Conservation (phyloP, 2,329 filamentous ascomycete species). For the Diaporthe helianthi region DNA sequence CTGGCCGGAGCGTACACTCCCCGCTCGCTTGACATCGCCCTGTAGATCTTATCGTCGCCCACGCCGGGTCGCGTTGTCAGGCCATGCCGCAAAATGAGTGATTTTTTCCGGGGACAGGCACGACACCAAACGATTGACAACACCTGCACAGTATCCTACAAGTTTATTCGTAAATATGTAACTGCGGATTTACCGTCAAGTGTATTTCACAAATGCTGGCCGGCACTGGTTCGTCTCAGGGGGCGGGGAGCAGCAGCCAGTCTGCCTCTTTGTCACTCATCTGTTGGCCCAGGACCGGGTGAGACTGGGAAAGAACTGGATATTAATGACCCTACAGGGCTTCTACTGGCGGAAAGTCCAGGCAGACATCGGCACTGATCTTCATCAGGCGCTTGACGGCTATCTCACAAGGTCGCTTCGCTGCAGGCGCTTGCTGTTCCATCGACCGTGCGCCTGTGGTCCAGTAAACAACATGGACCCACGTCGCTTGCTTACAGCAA, state of each 20-base stretch:
- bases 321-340: conserved; percentile 3
- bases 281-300: background rate
- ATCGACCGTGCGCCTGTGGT: background rate
- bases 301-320: background rate
- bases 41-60: conserved; percentile 19
- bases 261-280: no score
- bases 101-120: background rate
- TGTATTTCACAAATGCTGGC: background rate
- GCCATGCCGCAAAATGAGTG: conserved; percentile 3
- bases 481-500: background rate
- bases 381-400: conserved; percentile 8
- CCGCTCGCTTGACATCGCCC: background rate
- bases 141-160: background rate
- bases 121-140: background rate
- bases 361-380: conserved; percentile 4
- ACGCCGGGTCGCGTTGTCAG: conserved; percentile 9
- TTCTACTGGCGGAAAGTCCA: background rate
- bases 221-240: background rate
- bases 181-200: background rate
- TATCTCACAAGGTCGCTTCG: background rate
- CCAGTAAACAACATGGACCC: background rate
- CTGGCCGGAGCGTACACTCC: background rate
- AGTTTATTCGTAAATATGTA: background rate
- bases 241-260: background rate
- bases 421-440: background rate